Evolutionary conservation across 1,139 yeast genomes (phyloP), one percentile per base, ranked within the genome.

Genomic region (Suhomyces maxii): DNA sequence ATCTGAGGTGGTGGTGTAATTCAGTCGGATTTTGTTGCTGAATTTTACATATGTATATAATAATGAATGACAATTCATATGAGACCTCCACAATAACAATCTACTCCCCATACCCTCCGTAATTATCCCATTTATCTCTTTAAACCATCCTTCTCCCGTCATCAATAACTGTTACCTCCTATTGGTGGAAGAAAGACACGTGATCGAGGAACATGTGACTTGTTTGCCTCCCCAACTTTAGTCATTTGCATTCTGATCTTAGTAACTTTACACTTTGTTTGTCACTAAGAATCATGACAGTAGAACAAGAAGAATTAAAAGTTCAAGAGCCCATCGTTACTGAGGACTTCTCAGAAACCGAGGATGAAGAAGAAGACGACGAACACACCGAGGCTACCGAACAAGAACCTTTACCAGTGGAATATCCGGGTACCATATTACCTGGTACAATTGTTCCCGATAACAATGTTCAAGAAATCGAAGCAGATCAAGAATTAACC

Each of bases 401-500:
- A 52, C 46, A 31, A 55, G 76, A 63, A 49, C 69, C 72, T 38
- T 61, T 61, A 40, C 76, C 73, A 1, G 70, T 70, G 7, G 69
- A 71, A 45, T 73, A 73, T 48, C 72, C 77, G 30, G 74, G 82
- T 42, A 71, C 79, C 1, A 69, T 82, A 4, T 67, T 84, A 6
- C 85, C 84, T 0, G 93, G 85, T 56, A 66, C 70, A 1, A 64
- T 76, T 40, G 80, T 53, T 60, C 71, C 23, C 3, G 93, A 85
- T 56, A 66, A 70, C 1, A 64, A 76, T 40, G 80, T 53, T 60
- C 71, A 73, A 47, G 64, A 63, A 46, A 74, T 76, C 33, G 78
- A 71, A n/a, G 74, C 78, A 0, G 79, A 76, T 51, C 61, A 57
- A 31, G 93, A 89, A 49, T 68, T 90, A 45, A 80, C 95, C 0